phyloP scores from a whole-genome alignment of 306 rosid species.

The Mimosa bimucronata region DNA sequence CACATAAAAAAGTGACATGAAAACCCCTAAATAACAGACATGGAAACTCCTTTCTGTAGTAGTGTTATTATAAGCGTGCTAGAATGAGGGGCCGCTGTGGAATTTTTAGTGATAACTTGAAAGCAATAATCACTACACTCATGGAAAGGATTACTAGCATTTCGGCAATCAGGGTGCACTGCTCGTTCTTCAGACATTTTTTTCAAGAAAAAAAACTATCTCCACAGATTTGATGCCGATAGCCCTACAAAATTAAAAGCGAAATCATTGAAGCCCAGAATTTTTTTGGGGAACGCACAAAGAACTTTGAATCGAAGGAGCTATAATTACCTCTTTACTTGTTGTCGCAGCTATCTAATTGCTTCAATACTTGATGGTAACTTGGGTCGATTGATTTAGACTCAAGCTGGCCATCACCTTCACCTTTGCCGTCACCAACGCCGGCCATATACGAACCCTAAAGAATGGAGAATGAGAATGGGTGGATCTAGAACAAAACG shows the following conservation, averaged over 20 bases:
- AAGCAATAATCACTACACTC: constrained; percentile 92
- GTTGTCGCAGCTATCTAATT: neutral
- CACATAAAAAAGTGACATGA: too few species aligned
- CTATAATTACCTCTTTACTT: neutral
- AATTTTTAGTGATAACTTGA: too few species aligned
- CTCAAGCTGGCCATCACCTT: too few species aligned
- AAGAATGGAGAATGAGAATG: too few species aligned
- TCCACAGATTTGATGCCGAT: constrained; percentile 24
- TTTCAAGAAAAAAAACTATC: neutral
- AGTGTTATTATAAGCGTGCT: too few species aligned
- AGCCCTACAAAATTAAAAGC: neutral
- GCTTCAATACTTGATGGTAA: neutral
- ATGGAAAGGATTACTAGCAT: constrained; percentile 81
- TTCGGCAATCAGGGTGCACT: constrained; percentile 91
- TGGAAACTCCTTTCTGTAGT: too few species aligned
- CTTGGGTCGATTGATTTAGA: too few species aligned
- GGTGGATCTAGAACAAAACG: too few species aligned
- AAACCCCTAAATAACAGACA: too few species aligned
- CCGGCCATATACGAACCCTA: too few species aligned
- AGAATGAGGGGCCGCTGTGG: too few species aligned
- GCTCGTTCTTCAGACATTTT: constrained; percentile 74
- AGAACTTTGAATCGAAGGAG: neutral
- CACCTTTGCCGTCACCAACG: too few species aligned
- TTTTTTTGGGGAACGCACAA: neutral
- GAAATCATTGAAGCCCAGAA: neutral